phyloP scores from a whole-genome alignment of 106 monocot genomes.

The Alisma plantagoaquatica region DNA sequence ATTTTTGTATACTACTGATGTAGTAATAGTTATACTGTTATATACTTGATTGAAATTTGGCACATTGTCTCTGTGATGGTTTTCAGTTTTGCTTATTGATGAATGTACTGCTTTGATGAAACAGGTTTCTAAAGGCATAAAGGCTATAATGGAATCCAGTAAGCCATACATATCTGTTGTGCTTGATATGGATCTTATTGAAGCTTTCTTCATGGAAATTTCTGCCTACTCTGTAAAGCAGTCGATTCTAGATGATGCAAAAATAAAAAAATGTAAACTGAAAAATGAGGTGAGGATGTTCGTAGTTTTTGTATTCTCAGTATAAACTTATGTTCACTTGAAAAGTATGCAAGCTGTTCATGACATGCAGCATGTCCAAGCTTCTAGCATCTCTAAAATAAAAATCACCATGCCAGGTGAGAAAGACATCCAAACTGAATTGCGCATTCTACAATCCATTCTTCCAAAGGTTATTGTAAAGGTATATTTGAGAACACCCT shows the following conservation, averaged over 20 bases:
- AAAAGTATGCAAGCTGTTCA: too few relatives aligned
- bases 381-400: constrained; percentile 30
- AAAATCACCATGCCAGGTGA: constrained; percentile 41
- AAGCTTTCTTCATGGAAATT: constrained; percentile 52
- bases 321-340: too few relatives aligned
- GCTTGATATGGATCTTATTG: constrained; percentile 55
- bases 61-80: too few relatives aligned
- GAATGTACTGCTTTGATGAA: too few relatives aligned
- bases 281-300: constrained; percentile 50
- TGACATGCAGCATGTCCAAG: constrained; percentile 58
- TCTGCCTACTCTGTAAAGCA: constrained; percentile 51
- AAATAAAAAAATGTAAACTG: constrained; percentile 63
- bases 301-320: background rate
- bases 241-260: constrained; percentile 68
- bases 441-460: constrained; percentile 39
- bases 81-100: too few relatives aligned
- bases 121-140: constrained; percentile 55
- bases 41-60: too few relatives aligned
- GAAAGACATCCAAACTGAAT: constrained; percentile 36
- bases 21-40: too few relatives aligned
- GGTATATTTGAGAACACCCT: too few relatives aligned
- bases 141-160: constrained; percentile 54
- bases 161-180: constrained; percentile 49
- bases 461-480: constrained; percentile 90
- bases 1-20: too few relatives aligned